Conservation (phyloP, 2,329 filamentous ascomycete genomes). For the Basipetospora chlamydospora region DNA sequence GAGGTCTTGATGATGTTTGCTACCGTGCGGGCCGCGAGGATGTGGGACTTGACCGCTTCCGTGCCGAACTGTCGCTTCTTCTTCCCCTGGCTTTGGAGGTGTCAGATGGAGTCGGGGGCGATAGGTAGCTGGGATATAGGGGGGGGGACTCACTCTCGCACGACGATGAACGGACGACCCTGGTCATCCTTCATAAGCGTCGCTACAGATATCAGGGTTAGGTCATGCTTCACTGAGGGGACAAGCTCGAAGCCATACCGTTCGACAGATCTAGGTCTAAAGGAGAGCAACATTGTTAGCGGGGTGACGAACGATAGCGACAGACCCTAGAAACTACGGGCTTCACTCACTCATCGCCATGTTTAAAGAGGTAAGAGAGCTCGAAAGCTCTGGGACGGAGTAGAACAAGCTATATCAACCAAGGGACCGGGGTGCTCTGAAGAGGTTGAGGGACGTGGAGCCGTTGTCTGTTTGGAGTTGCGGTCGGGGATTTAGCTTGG, state of each 20-base stretch:
- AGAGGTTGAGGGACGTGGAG: no score
- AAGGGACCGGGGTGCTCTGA: no score
- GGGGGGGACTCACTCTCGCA: slow-evolving; percentile 65
- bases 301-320: slow-evolving; percentile 1
- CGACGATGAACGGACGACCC: slow-evolving; percentile 92
- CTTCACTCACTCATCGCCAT: slow-evolving; percentile 13
- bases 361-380: background rate
- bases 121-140: slow-evolving; percentile 3
- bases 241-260: slow-evolving; percentile 42
- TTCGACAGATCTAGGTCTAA: slow-evolving; percentile 72
- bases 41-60: slow-evolving; percentile 96
- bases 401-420: no score
- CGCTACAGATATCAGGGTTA: slow-evolving; percentile 31
- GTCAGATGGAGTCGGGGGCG: slow-evolving; percentile 1
- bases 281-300: slow-evolving; percentile 2
- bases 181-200: slow-evolving; percentile 90
- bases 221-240: no score
- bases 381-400: background rate
- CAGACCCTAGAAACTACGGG: background rate
- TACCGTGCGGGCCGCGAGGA: slow-evolving; percentile 88
- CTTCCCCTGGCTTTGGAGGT: slow-evolving; percentile 62
- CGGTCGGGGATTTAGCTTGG: no score
- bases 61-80: slow-evolving; percentile 96
- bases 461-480: no score
- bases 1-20: slow-evolving; percentile 97